phyloP scores from a whole-genome alignment of 805 yeast species.

The Saccharomyces jurei region DNA sequence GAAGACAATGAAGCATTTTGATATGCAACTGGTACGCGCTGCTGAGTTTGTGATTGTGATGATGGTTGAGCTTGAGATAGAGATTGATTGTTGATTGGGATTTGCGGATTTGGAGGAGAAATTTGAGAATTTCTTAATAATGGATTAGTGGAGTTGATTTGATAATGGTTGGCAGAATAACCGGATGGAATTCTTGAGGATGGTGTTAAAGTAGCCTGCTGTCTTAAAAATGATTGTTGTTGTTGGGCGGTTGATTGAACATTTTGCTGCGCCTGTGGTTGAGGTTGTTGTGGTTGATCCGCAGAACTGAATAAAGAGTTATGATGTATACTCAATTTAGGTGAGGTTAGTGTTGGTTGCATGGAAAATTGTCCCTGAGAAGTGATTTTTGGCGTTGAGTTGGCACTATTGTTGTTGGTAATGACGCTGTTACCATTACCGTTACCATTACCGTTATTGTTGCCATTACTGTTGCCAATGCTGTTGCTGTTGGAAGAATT shows the following conservation, averaged over 20 bases:
- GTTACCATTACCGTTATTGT: constrained; percentile 14
- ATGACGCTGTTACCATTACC: constrained; percentile 10
- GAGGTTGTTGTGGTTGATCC: constrained; percentile 2
- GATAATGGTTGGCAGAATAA: constrained; percentile 22
- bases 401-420: constrained; percentile 2
- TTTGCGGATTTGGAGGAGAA: constrained; percentile 18
- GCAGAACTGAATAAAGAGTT: not conserved
- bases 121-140: constrained; percentile 26
- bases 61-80: constrained; percentile 11
- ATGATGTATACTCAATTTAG: not conserved
- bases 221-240: constrained; percentile 26
- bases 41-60: constrained; percentile 9
- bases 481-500: constrained; percentile 6
- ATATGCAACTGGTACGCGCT: constrained; percentile 3
- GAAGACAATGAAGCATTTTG: constrained; percentile 9
- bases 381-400: constrained; percentile 6
- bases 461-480: constrained; percentile 18
- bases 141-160: constrained; percentile 23
- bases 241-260: constrained; percentile 16
- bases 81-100: constrained; percentile 7
- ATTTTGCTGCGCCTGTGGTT: constrained; percentile 4
- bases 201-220: constrained; percentile 24
- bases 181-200: constrained; percentile 32
- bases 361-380: constrained; percentile 6
- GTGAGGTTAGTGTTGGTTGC: constrained; percentile 2